Base-by-base conservation (phyloP, 1,284 basidiomycete genomes). In the Lignosus rhinocerotis region DNA sequence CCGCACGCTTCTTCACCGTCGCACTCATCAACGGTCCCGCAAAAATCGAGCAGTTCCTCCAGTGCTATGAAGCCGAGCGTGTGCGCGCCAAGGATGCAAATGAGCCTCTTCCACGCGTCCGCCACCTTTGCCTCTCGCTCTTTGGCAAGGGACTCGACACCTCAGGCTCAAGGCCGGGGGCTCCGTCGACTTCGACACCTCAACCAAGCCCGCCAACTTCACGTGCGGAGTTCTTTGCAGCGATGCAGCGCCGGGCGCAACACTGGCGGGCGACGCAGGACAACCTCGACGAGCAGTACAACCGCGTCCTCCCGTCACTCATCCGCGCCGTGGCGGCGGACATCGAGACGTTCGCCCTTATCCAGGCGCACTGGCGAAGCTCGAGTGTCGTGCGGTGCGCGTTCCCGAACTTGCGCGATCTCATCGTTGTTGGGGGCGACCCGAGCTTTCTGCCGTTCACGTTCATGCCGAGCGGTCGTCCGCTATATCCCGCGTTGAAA, bases 41-140 rank as follows among this genome's bases (percentile, higher is more conserved):
- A 4, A 57, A 64, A 38, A 51, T 64, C 47, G 55, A 59, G 39
- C 46, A 49, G 6, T 64, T 64, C 51, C 55, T 64, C 42, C 51
- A 58, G 25, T 57, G 55, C 51, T 55, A 55, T 38, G 45, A 64
- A 30, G 54, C 47, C 16, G 59, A 64, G 53, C 55, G 53, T 21
- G 52, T 45, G 2, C 62, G 55, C 39, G 51, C 62, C 1, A 36
- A 31, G 33, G 62, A 64, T 34, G 51, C 62, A 1, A 36, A 31
- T 25, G 62, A 64, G 3, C 44, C 54, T 33, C 44, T 61, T 11
- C 62, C 62, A 6, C 62, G 62, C 34, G 59, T 64, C 19, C 59
- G 62, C 3, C 62, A 64, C 44, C 62, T 64, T 44, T 64, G 62
- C 25, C 57, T 64, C 21, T 64, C 62, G 30, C 50, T 64, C 46